Base-by-base conservation (phyloP, 1,284 basidiomycete genomes). In the Melampsora abietis-canadensis region DNA sequence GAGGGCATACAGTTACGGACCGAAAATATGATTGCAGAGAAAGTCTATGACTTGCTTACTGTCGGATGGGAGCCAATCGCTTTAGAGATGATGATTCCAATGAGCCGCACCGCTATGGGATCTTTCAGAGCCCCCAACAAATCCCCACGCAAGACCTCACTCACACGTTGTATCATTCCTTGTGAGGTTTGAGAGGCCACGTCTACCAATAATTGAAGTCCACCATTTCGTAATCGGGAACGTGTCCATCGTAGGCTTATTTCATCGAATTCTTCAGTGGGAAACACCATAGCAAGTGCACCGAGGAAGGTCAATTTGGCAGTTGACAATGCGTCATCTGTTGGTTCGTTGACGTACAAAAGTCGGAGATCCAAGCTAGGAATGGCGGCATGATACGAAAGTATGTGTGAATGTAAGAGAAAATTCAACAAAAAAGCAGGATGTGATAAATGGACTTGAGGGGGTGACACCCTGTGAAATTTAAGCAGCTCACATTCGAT, bases 51-150 rank as follows among this genome's bases (percentile, higher is more conserved):
- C 12, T 7, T 51, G 31, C 72, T 54, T 27, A 74, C 72, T 44
- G 31, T 37, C 40, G 72, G 64, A 24, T 67, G 31, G 27, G 17
- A 59, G 57, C 51, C 44, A 66, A 30, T 60, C 24, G 48, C 47
- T 40, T 67, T 74, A 15, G 72, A 74, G 34, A 74, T 30, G 10
- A 74, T 74, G 51, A 74, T 66, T 31, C 72, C 72, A 8, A 66
- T 48, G 31, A 74, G 54, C 19, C 72, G 54, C 30, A 74, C 47
- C 19, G 72, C 72, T 17, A 63, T 30, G 37, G 48, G 17, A 67
- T 74, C 72, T 27, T 74, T 57, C 57, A 24, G 34, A 51, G 37
- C 64, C 7, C 17, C 21, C 6, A 46, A n/a, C 57, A 74, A 44
- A 59, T 74, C 64, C 19, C n/a, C 48, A 2, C 37, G 12, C 10